These are phyloP conservation scores for Fomes fomentarius DNA, from an alignment of 1,284 basidiomycete genomes.

Conservation along the genomic window DNA sequence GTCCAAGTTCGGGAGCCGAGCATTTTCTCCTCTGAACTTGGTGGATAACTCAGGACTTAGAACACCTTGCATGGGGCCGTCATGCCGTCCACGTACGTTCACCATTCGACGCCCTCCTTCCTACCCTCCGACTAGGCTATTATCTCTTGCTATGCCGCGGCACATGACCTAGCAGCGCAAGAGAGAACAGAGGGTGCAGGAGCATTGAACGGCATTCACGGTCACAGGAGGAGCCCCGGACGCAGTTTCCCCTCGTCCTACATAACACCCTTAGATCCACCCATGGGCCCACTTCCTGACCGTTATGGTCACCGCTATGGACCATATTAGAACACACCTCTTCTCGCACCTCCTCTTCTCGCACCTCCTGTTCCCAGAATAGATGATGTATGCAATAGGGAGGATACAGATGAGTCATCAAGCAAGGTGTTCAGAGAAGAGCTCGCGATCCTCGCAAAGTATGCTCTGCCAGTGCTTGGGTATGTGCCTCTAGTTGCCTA, in stretches of 20 bases:
- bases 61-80: background rate
- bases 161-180: constrained; percentile 20
- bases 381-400: constrained; percentile 38
- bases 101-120: constrained; percentile 52
- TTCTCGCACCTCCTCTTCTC: constrained; percentile 57
- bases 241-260: constrained; percentile 39
- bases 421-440: constrained; percentile 59
- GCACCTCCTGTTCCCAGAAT: constrained; percentile 53
- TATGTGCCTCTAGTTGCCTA: constrained; percentile 38
- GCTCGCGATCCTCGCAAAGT: constrained; percentile 58
- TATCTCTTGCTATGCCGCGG: constrained; percentile 51
- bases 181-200: constrained; percentile 10
- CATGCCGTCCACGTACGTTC: constrained; percentile 54
- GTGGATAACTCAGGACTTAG: background rate
- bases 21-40: background rate
- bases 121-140: constrained; percentile 67
- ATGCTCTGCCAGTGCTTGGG: constrained; percentile 72
- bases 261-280: constrained; percentile 37
- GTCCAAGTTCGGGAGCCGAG: background rate
- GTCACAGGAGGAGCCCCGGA: constrained; percentile 16
- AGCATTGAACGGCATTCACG: constrained; percentile 14
- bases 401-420: constrained; percentile 33
- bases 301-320: constrained; percentile 32
- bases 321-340: constrained; percentile 25
- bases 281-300: constrained; percentile 34